Evolutionary conservation across 2,329 filamentous ascomycete species (phyloP).

Genomic region (Colletotrichum orchidophilum): DNA sequence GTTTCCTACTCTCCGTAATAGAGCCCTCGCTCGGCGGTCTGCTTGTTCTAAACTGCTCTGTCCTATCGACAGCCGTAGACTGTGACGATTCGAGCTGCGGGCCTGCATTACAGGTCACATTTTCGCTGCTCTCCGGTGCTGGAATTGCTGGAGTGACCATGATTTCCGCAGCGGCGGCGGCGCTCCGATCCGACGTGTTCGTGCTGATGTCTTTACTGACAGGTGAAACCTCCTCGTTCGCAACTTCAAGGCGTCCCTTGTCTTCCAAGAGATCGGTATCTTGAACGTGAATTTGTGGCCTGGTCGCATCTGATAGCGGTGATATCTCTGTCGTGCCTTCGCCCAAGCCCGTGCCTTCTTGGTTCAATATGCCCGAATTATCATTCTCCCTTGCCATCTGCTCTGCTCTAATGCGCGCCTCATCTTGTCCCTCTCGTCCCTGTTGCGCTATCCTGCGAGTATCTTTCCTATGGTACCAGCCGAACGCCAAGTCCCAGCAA

Average conservation of each 20-base stretch:
- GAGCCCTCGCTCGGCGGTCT: not conserved
- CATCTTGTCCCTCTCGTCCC: slow-evolving; percentile 53
- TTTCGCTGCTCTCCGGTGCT: not conserved
- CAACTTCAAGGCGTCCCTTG: not conserved
- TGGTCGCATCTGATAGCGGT: not conserved
- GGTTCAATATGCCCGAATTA: not conserved
- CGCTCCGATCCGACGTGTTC: not conserved
- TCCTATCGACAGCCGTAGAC: not conserved
- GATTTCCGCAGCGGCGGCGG: slow-evolving; percentile 1
- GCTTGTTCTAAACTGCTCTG: not conserved
- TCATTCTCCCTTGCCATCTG: not conserved
- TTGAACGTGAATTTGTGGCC: slow-evolving; percentile 8
- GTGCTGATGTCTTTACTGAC: not conserved
- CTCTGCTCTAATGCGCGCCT: not conserved
- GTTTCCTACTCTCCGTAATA: not conserved
- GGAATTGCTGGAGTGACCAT: slow-evolving; percentile 1
- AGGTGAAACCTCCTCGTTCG: slow-evolving; percentile 1
- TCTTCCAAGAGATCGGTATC: not conserved
- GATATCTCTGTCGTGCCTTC: not conserved
- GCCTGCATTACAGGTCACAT: not conserved
- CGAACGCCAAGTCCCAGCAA: slow-evolving; percentile 71
- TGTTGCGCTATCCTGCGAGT: slow-evolving; percentile 67
- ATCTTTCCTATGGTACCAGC: slow-evolving; percentile 70
- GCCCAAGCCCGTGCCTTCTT: not conserved
- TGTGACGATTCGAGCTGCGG: slow-evolving; percentile 5